Evolutionary conservation across 306 rosid species (phyloP), one percentile per base, ranked within the genome.

Genomic region (Prunus mume): DNA sequence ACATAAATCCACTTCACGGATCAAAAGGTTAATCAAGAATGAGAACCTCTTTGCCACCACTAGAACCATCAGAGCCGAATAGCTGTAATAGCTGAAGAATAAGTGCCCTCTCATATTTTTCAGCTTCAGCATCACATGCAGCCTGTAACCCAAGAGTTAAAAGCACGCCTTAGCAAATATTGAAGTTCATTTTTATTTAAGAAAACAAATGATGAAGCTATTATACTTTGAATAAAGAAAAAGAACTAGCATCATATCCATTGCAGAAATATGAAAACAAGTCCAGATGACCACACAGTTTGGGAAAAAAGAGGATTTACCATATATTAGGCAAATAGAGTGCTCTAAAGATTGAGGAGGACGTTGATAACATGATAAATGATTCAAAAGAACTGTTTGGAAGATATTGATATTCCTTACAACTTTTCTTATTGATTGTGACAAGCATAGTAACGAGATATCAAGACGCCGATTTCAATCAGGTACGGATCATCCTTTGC

Each of bases 51-150:
- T 89, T 87, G 81, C 90, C 83, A 62, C 78, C 80, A 71, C 78
- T 79, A 57, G 89, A 80, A 68, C 77, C 83, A 77, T 91, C 93
- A 81, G 87, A 73, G n/a, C 84, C 84, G 20, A 87, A 74, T 49
- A 96, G 89, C 80, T 88, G 96, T 50, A 96, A 72, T 57, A 96
- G 88, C 86, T 86, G 96, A 47, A 96, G 86, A 81, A 93, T 68
- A 85, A 96, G 93, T n/a, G 92, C 92, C 85, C 92, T 91, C 87
- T 92, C 99, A 79, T 68, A 81, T 58, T 88, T 85, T 76, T 87
- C 95, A 69, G 88, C 92, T 78, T 85, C 93, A 61, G 87, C 94
- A 57, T 87, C 77, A 71, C 94, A 88, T 27, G 94, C 87, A 73
- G 88, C 96, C 99, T 96, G 93, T 45, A 68, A 55, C 27, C 70